Conservation (phyloP, 1,284 basidiomycete genomes). For the Irpex lacteus region DNA sequence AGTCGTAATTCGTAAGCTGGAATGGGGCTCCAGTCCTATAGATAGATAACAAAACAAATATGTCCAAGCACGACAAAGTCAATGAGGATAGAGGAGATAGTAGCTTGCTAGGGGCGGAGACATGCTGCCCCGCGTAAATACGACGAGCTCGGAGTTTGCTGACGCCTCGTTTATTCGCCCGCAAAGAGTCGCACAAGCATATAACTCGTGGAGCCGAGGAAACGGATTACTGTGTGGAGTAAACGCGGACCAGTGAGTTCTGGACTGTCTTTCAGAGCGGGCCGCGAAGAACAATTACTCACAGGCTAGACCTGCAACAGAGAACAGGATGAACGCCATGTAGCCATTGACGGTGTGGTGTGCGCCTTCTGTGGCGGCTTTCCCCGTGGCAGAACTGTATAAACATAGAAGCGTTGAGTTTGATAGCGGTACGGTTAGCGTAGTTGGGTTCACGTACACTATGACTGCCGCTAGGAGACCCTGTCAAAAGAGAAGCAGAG, state of each 20-base stretch:
- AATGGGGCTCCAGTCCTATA: not conserved
- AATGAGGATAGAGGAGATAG: not conserved
- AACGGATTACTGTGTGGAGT: conserved; percentile 63
- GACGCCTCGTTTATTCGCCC: conserved; percentile 58
- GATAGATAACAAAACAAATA: not conserved
- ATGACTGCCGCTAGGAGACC: conserved; percentile 75
- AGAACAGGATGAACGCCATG: conserved; percentile 80
- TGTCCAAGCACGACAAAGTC: not conserved
- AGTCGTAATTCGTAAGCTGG: not conserved
- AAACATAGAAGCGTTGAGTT: conserved; percentile 1
- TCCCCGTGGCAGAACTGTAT: conserved; percentile 50
- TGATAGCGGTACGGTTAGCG: not conserved
- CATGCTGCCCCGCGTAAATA: not conserved
- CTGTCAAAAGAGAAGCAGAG: conserved; percentile 30
- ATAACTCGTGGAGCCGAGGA: conserved; percentile 76
- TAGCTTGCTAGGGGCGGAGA: not conserved
- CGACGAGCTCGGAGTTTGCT: not conserved
- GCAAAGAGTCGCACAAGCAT: conserved; percentile 81
- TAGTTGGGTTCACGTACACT: conserved; percentile 37
- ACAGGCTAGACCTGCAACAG: conserved; percentile 85
- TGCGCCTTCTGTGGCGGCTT: conserved; percentile 40
- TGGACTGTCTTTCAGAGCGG: not conserved
- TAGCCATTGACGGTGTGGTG: conserved; percentile 66
- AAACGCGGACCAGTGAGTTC: conserved; percentile 3
- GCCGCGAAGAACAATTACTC: conserved; percentile 32